A percentile compares a stretch with the other conserved stretches of the same genome.
These are phyloP conservation scores for Fraxinus baroniana DNA, from an alignment of 305 asterid species.

Conservation along the genomic window DNA sequence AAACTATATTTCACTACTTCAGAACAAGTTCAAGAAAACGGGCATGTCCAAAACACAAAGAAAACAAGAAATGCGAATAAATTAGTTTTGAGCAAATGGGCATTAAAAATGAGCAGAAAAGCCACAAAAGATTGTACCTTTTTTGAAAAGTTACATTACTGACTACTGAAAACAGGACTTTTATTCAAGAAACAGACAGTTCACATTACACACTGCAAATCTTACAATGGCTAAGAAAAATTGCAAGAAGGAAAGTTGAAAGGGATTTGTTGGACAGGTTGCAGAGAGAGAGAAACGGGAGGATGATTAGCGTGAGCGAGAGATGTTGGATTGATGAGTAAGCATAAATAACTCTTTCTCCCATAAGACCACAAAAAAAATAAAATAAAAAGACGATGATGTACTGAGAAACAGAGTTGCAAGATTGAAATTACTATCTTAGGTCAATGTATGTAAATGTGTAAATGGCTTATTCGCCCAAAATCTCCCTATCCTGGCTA, in stretches of 20 bases:
- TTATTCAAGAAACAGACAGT: conserved; percentile 17
- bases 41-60: conserved; percentile 31
- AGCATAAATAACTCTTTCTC: conserved; percentile 48
- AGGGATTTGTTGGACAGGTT: conserved; percentile 9
- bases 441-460: background rate
- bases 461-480: too few relatives aligned
- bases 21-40: conserved; percentile 35
- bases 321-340: conserved; percentile 51
- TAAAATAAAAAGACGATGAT: conserved; percentile 22
- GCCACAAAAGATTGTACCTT: conserved; percentile 24
- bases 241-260: conserved; percentile 17
- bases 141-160: conserved; percentile 42
- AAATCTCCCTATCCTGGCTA: too few relatives aligned
- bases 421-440: background rate
- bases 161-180: conserved; percentile 14
- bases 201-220: conserved; percentile 19
- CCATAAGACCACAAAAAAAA: conserved; percentile 19
- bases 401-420: background rate
- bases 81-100: conserved; percentile 36
- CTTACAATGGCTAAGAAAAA: conserved; percentile 20
- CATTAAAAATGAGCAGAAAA: conserved; percentile 22
- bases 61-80: conserved; percentile 21
- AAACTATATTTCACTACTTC: conserved; percentile 19
- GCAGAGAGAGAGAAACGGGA: conserved; percentile 9
- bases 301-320: conserved; percentile 37